phyloP scores from a whole-genome alignment of 1,139 yeast species.

The Ogataea hybrid region DNA sequence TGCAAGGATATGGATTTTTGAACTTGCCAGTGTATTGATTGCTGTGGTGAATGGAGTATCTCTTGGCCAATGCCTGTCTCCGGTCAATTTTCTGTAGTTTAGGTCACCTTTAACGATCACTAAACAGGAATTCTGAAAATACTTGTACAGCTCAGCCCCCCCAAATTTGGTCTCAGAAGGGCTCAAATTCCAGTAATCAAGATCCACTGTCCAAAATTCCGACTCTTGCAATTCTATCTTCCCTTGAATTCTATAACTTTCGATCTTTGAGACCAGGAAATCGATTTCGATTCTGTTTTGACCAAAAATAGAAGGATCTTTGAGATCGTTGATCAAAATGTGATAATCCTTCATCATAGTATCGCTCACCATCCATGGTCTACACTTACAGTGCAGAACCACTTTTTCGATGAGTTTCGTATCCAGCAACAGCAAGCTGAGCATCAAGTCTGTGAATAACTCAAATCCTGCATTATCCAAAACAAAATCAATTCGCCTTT shows the following conservation, averaged over 20 bases:
- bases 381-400: constrained; percentile 81
- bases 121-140: constrained; percentile 54
- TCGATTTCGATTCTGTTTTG: constrained; percentile 42
- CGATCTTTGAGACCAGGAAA: constrained; percentile 50
- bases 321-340: constrained; percentile 56
- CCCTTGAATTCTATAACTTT: constrained; percentile 47
- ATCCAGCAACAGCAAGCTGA: constrained; percentile 74
- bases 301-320: constrained; percentile 50
- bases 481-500: constrained; percentile 70
- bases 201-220: constrained; percentile 82
- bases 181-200: constrained; percentile 68
- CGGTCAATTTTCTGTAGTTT: constrained; percentile 90
- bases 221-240: constrained; percentile 57
- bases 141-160: constrained; percentile 54
- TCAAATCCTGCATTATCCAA: constrained; percentile 97
- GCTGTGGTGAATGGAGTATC: constrained; percentile 73
- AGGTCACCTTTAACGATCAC: constrained; percentile 93
- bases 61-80: constrained; percentile 85
- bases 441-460: constrained; percentile 80
- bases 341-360: constrained; percentile 81
- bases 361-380: constrained; percentile 98
- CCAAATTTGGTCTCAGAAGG: constrained; percentile 53
- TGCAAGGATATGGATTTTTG: constrained; percentile 64
- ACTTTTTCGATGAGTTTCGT: constrained; percentile 59
- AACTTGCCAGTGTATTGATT: constrained; percentile 61